Conservation (phyloP, 2,329 filamentous ascomycete genomes). For the Falciphora oryzae region DNA sequence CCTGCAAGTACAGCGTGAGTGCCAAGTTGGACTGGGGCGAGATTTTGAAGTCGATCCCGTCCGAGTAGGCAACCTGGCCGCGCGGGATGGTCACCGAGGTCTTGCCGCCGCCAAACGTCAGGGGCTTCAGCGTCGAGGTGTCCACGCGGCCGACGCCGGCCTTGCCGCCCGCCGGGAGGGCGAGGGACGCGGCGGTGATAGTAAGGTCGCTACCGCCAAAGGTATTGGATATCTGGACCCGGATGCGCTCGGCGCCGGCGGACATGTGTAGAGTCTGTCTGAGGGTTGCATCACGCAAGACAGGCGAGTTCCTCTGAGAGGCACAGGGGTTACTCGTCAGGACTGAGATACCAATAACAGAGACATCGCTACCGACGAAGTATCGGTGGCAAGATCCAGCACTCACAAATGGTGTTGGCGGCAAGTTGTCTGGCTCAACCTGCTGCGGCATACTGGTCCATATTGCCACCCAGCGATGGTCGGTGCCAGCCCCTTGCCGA, state of each 20-base stretch:
- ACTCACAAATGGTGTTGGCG: slow-evolving; percentile 52
- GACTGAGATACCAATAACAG: background rate
- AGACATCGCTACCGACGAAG: background rate
- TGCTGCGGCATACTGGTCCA: slow-evolving; percentile 64
- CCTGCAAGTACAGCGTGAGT: slow-evolving; percentile 51
- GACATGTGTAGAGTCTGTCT: slow-evolving; percentile 60
- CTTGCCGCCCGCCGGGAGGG: slow-evolving; percentile 46
- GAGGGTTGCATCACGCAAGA: slow-evolving; percentile 55
- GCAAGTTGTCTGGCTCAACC: slow-evolving; percentile 56
- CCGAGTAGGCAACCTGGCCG: slow-evolving; percentile 53
- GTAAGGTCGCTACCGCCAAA: slow-evolving; percentile 55
- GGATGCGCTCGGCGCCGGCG: slow-evolving; percentile 48
- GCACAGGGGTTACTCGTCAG: background rate
- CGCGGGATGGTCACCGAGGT: slow-evolving; percentile 45
- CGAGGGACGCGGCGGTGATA: slow-evolving; percentile 53
- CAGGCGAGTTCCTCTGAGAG: background rate
- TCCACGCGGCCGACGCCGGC: slow-evolving; percentile 50
- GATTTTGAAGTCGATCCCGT: slow-evolving; percentile 52
- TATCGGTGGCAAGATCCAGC: background rate
- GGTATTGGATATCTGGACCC: slow-evolving; percentile 59
- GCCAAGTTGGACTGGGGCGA: slow-evolving; percentile 46
- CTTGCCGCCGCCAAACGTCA: slow-evolving; percentile 52
- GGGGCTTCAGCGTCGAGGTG: slow-evolving; percentile 39
- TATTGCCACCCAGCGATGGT: slow-evolving; percentile 54
- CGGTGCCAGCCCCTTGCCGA: slow-evolving; percentile 17